phyloP scores from a whole-genome alignment of 139 green algal species.

The Asterochloris erici region DNA sequence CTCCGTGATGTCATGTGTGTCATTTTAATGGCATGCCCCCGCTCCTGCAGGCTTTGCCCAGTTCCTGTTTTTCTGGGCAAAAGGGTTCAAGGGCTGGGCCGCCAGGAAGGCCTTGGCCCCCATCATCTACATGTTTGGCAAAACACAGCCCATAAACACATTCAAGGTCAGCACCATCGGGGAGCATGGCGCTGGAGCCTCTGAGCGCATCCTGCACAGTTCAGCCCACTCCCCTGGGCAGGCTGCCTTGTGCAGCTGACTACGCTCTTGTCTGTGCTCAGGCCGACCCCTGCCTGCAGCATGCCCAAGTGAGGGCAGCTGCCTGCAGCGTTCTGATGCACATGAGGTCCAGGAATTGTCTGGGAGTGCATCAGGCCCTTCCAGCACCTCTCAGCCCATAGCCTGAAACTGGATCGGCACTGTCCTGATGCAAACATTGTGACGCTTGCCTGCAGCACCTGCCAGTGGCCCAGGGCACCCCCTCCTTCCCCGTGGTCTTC shows the following conservation, averaged over 20 bases:
- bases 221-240: not conserved
- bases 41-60: not conserved
- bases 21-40: not conserved
- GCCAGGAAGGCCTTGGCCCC: not conserved
- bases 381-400: not conserved
- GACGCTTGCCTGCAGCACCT: slow-evolving; percentile 4
- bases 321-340: not conserved
- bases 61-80: slow-evolving; percentile 3
- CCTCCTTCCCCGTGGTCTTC: slow-evolving; percentile 32
- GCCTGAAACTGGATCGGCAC: not conserved
- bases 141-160: not conserved
- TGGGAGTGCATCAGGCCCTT: not conserved
- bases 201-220: not conserved
- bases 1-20: not conserved
- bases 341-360: not conserved
- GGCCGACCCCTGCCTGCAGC: not conserved
- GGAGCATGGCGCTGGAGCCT: too few species aligned
- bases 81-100: not conserved
- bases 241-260: not conserved
- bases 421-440: too few species aligned
- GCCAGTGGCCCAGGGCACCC: not conserved
- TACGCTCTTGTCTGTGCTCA: not conserved
- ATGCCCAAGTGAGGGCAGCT: not conserved
- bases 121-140: not conserved
- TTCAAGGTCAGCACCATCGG: not conserved